Percentiles rank a stretch among this genome's conserved stretches.
Conservation (phyloP, 2,329 filamentous ascomycete genomes). For the Pseudocercospora fuligena region DNA sequence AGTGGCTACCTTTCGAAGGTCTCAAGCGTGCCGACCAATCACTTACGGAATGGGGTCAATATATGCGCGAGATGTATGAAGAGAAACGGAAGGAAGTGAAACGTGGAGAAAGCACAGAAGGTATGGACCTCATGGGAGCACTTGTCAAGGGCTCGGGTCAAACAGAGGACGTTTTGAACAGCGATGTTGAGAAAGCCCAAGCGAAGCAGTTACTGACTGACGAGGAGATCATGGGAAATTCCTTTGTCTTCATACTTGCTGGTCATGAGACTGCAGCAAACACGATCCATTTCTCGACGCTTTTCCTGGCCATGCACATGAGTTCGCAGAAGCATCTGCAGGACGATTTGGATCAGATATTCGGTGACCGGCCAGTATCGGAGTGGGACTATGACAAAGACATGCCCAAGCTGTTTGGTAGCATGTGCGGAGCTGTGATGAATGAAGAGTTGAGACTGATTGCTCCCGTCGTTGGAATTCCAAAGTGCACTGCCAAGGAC, state of each 20-base stretch:
- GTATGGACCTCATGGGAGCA: slow-evolving; percentile 62
- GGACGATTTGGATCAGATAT: slow-evolving; percentile 68
- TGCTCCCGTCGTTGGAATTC: slow-evolving; percentile 72
- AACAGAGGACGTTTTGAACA: slow-evolving; percentile 43
- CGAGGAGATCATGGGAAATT: slow-evolving; percentile 73
- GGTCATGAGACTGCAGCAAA: slow-evolving; percentile 84
- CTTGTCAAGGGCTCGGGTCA: slow-evolving; percentile 55
- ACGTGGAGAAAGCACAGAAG: slow-evolving; percentile 42
- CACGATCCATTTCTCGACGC: slow-evolving; percentile 70
- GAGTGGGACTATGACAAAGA: slow-evolving; percentile 74
- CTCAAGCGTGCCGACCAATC: slow-evolving; percentile 60
- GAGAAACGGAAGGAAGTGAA: slow-evolving; percentile 61
- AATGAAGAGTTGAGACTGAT: slow-evolving; percentile 77
- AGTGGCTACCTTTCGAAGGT: slow-evolving; percentile 56
- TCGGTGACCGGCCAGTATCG: slow-evolving; percentile 62
- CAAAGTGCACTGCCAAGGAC: slow-evolving; percentile 61
- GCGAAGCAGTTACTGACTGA: slow-evolving; percentile 56
- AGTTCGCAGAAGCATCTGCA: slow-evolving; percentile 69
- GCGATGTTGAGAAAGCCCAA: slow-evolving; percentile 50
- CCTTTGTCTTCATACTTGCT: slow-evolving; percentile 67
- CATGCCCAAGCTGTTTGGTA: slow-evolving; percentile 68
- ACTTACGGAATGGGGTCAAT: slow-evolving; percentile 67
- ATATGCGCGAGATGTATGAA: slow-evolving; percentile 71
- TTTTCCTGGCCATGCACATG: slow-evolving; percentile 70
- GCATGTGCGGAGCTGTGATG: slow-evolving; percentile 74